These are phyloP conservation scores for Cutaneotrichosporon cavernicola DNA, from an alignment of 1,284 basidiomycete species.

Conservation along the genomic window DNA sequence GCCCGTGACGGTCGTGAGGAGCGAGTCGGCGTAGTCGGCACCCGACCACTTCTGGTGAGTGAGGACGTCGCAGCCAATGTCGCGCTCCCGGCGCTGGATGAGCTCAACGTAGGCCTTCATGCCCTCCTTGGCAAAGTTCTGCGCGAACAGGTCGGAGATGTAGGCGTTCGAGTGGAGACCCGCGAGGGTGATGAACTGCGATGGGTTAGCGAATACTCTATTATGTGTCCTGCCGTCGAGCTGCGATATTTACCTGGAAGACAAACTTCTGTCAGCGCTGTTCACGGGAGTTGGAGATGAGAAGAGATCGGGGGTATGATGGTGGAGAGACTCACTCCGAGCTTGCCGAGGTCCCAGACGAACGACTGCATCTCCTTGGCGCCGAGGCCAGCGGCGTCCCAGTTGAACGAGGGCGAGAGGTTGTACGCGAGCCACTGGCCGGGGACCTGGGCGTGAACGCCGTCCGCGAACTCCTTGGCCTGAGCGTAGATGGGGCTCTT, in stretches of 20 bases:
- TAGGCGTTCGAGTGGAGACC: constrained; percentile 97
- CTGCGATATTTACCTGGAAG: constrained; percentile 57
- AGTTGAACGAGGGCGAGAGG: constrained; percentile 86
- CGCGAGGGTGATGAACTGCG: constrained; percentile 90
- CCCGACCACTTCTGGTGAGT: constrained; percentile 78
- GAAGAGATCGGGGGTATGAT: no score
- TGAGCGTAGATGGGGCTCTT: constrained; percentile 93
- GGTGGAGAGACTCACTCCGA: constrained; percentile 22
- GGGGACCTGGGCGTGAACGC: constrained; percentile 76
- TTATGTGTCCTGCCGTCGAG: no score
- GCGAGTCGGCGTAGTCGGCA: constrained; percentile 85
- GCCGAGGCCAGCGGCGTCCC: constrained; percentile 77
- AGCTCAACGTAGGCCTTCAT: constrained; percentile 64
- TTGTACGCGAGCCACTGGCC: constrained; percentile 95
- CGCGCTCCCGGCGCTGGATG: constrained; percentile 74
- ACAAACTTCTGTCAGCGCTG: constrained; percentile 30
- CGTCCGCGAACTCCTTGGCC: constrained; percentile 87
- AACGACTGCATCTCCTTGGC: constrained; percentile 83
- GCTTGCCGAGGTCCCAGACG: constrained; percentile 70
- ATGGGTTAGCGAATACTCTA: constrained; percentile 42
- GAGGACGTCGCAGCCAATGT: constrained; percentile 86
- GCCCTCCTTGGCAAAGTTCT: constrained; percentile 77
- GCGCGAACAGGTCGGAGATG: constrained; percentile 91
- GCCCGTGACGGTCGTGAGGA: constrained; percentile 92
- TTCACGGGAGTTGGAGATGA: not conserved